Conservation (phyloP, 139 green algal genomes). For the Ettlia oleoabundans region DNA sequence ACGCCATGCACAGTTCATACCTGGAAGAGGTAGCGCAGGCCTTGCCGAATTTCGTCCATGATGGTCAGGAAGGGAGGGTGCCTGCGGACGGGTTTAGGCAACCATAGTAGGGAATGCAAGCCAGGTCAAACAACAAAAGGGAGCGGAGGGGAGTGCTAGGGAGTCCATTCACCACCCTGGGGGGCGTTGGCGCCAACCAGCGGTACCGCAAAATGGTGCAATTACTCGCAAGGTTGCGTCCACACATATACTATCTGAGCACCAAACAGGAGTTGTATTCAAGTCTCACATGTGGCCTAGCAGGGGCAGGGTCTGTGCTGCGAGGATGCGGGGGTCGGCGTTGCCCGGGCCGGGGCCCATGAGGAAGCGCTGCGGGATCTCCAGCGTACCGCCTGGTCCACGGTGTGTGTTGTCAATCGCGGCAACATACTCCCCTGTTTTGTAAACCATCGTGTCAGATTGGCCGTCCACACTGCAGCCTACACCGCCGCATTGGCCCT, state of each 20-base stretch:
- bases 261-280: too few species aligned
- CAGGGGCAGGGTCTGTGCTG: slow-evolving; percentile 81
- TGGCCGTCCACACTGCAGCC: too few species aligned
- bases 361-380: slow-evolving; percentile 72
- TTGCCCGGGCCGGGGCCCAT: slow-evolving; percentile 91
- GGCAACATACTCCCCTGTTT: not conserved
- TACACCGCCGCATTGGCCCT: too few species aligned
- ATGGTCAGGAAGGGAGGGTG: slow-evolving; percentile 95
- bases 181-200: too few species aligned
- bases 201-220: too few species aligned
- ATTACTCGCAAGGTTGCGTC: too few species aligned
- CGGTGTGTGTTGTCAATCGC: not conserved
- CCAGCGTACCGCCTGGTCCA: not conserved
- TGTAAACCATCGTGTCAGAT: not conserved
- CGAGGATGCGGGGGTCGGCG: slow-evolving; percentile 80
- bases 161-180: too few species aligned
- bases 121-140: too few species aligned
- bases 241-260: too few species aligned
- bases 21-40: slow-evolving; percentile 86
- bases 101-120: too few species aligned
- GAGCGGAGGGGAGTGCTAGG: too few species aligned
- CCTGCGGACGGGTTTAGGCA: slow-evolving; percentile 30
- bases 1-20: too few species aligned
- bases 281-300: slow-evolving; percentile 83
- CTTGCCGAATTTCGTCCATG: slow-evolving; percentile 87